Conservation (phyloP, 176 grass and related monocot species). For the Puccinellia tenuiflora region DNA sequence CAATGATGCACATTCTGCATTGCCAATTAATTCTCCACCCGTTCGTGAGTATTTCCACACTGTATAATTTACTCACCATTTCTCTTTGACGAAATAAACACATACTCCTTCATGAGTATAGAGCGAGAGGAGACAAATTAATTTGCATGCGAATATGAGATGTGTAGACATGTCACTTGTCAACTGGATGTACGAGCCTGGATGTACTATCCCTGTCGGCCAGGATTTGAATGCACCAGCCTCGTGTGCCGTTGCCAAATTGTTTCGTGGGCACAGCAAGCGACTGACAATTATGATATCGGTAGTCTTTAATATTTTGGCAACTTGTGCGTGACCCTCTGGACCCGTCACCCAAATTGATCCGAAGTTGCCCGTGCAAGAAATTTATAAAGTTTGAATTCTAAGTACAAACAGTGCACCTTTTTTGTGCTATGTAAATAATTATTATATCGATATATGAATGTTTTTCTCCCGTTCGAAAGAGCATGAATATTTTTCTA, state of each 20-base stretch:
- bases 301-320: background rate
- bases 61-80: too few species aligned
- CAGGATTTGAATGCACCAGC: background rate
- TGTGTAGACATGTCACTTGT: background rate
- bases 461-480: too few species aligned
- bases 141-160: background rate
- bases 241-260: background rate
- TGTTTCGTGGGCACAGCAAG: background rate
- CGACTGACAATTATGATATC: background rate
- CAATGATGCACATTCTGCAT: too few species aligned
- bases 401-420: too few species aligned
- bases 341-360: background rate
- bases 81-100: background rate
- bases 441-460: too few species aligned
- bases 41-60: too few species aligned
- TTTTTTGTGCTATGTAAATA: too few species aligned
- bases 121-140: background rate
- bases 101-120: background rate
- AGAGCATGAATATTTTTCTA: too few species aligned
- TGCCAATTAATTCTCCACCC: too few species aligned
- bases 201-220: background rate
- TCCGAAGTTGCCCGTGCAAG: too few species aligned
- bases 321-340: background rate
- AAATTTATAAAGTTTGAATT: too few species aligned
- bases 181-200: background rate